Percentiles rank a stretch among this genome's conserved stretches.
These are phyloP conservation scores for Phytophthora tentaculata DNA, from an alignment of 352 stramenopile species.

Conservation along the genomic window DNA sequence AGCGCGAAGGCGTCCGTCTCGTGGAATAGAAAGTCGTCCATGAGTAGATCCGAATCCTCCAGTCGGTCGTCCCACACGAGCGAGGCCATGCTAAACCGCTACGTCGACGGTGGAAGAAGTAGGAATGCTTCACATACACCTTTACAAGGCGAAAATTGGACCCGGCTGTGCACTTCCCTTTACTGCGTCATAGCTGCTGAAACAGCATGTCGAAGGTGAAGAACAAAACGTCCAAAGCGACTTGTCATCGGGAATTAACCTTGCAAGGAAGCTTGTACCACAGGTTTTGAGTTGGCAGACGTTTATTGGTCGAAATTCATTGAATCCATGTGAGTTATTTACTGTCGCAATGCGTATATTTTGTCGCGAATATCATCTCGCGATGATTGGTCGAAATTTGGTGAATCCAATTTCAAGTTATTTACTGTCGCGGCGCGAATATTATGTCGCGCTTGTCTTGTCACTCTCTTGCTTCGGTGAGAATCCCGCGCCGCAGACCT, in stretches of 20 bases:
- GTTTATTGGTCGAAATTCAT: constrained; percentile 54
- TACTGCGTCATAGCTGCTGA: not conserved
- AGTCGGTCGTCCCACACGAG: not conserved
- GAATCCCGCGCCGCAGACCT: constrained; percentile 57
- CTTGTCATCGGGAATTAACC: not conserved
- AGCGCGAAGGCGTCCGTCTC: constrained; percentile 42
- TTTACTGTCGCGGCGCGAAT: too few relatives aligned
- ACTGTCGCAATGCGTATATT: constrained; percentile 10
- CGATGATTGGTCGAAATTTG: too few relatives aligned
- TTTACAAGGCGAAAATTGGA: not conserved
- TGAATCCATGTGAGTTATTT: constrained; percentile 4
- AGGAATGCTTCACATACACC: not conserved
- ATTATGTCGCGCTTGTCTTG: not conserved
- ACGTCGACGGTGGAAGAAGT: constrained; percentile 5
- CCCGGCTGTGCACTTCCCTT: not conserved
- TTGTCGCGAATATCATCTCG: too few relatives aligned
- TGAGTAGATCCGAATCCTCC: constrained; percentile 28
- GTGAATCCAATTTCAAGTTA: too few relatives aligned
- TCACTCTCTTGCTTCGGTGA: constrained; percentile 2
- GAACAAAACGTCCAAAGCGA: too few relatives aligned
- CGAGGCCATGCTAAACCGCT: constrained; percentile 5
- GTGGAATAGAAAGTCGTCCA: constrained; percentile 63
- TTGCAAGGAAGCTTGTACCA: not conserved
- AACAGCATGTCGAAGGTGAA: not conserved
- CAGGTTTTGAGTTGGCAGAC: constrained; percentile 51